Evolutionary conservation across 169 alveolate species (phyloP).

Genomic region (Plasmodium falciparum): DNA sequence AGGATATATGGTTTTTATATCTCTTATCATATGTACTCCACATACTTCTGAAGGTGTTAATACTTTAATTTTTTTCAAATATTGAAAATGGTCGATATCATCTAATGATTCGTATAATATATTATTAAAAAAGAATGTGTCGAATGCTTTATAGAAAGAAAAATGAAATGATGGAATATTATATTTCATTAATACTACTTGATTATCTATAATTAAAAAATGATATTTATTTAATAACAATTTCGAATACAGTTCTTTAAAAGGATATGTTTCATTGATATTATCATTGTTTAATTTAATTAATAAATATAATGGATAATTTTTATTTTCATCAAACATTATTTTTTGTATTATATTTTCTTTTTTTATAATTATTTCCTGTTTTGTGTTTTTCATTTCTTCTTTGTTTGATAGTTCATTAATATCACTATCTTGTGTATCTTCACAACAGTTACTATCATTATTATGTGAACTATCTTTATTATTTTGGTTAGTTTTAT

Average conservation of each 20-base stretch:
- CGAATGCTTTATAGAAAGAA: slow-evolving; percentile 44
- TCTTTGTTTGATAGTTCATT: no score
- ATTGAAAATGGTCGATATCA: slow-evolving; percentile 12
- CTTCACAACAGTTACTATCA: no score
- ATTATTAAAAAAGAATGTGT: slow-evolving; percentile 51
- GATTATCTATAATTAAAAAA: slow-evolving; percentile 55
- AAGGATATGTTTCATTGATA: slow-evolving; percentile 4
- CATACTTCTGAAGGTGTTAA: slow-evolving; percentile 36
- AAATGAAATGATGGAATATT: slow-evolving; percentile 49
- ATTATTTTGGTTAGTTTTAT: no score
- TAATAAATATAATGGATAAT: slow-evolving; percentile 20
- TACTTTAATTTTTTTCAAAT: slow-evolving; percentile 29
- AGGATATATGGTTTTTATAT: slow-evolving; percentile 57
- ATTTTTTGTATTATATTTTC: background rate
- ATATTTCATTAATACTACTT: slow-evolving; percentile 39
- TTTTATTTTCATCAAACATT: background rate
- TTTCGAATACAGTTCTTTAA: slow-evolving; percentile 17
- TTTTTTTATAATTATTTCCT: background rate
- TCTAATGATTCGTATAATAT: slow-evolving; percentile 29
- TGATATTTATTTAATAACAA: slow-evolving; percentile 45
- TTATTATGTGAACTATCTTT: no score
- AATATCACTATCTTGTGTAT: no score
- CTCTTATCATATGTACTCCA: slow-evolving; percentile 36
- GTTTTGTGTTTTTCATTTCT: no score
- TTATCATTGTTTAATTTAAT: slow-evolving; percentile 28